Conservation (phyloP, 2,329 filamentous ascomycete species). For the Beauveria sp. region DNA sequence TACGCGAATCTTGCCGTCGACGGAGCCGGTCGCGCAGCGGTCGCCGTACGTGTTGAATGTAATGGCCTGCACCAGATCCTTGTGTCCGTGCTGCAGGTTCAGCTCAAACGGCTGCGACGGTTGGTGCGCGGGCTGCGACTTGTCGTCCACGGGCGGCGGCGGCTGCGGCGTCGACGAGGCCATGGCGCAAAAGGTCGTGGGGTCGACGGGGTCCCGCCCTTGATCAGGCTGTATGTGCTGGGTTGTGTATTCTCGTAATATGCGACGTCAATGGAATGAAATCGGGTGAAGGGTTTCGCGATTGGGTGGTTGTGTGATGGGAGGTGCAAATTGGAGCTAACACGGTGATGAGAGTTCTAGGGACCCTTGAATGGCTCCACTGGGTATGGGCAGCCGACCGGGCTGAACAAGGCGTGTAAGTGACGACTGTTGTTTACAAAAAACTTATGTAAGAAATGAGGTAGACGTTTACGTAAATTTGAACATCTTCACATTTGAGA, state of each 20-base stretch:
- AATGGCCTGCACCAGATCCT: constrained; percentile 74
- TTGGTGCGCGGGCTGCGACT: not conserved
- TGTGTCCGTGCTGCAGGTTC: constrained; percentile 66
- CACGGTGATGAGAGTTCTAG: not conserved
- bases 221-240: not conserved
- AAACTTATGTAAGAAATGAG: no score
- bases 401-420: not conserved
- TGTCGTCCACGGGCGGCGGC: constrained; percentile 33
- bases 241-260: not conserved
- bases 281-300: not conserved
- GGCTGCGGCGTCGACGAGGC: constrained; percentile 23
- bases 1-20: constrained; percentile 87
- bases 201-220: not conserved
- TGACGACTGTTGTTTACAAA: not conserved
- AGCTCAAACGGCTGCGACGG: constrained; percentile 41
- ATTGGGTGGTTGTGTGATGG: not conserved
- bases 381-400: not conserved
- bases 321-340: not conserved
- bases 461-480: not conserved
- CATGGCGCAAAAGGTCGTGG: constrained; percentile 17
- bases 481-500: no score
- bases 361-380: not conserved
- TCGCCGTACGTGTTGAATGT: constrained; percentile 91
- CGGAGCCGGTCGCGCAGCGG: constrained; percentile 82
- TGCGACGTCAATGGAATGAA: not conserved